Conservation (phyloP, 768 basidiomycete species). For the Tulasnella sp. region DNA sequence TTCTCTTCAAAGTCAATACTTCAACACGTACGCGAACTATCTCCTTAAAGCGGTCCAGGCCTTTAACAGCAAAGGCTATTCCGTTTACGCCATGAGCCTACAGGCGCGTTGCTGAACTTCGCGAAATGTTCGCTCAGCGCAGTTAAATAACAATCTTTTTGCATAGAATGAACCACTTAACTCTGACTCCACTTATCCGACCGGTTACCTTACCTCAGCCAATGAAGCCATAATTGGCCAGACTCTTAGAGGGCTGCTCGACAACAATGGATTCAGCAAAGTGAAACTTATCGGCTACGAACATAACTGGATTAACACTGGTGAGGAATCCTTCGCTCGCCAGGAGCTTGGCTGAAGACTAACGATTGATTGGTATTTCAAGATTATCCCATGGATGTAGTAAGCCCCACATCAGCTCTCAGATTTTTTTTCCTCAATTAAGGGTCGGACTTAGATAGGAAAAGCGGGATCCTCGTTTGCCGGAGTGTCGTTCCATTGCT, state of each 20-base stretch:
- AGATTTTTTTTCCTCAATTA: background rate
- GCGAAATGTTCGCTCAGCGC: background rate
- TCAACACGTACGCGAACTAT: slow-evolving; percentile 40
- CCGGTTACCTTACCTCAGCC: slow-evolving; percentile 46
- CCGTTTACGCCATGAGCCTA: slow-evolving; percentile 54
- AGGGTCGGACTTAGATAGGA: slow-evolving; percentile 11
- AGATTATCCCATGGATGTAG: slow-evolving; percentile 52
- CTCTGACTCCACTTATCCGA: slow-evolving; percentile 61
- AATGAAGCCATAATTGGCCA: slow-evolving; percentile 54
- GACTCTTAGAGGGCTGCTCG: slow-evolving; percentile 48
- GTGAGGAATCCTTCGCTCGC: slow-evolving; percentile 12
- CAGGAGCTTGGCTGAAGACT: background rate
- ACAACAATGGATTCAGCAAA: slow-evolving; percentile 50
- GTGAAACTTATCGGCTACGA: slow-evolving; percentile 44
- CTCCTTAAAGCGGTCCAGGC: slow-evolving; percentile 68
- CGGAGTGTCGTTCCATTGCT: slow-evolving; percentile 69
- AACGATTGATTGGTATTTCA: background rate
- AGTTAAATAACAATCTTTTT: background rate
- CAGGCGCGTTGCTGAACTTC: slow-evolving; percentile 31
- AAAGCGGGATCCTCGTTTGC: slow-evolving; percentile 26
- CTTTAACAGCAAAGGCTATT: slow-evolving; percentile 52
- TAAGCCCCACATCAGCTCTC: slow-evolving; percentile 26
- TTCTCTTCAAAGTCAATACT: background rate
- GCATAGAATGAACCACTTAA: slow-evolving; percentile 47
- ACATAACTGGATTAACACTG: slow-evolving; percentile 68